Conservation (phyloP, 2,329 filamentous ascomycete genomes). For the Scedosporium dehoogii region DNA sequence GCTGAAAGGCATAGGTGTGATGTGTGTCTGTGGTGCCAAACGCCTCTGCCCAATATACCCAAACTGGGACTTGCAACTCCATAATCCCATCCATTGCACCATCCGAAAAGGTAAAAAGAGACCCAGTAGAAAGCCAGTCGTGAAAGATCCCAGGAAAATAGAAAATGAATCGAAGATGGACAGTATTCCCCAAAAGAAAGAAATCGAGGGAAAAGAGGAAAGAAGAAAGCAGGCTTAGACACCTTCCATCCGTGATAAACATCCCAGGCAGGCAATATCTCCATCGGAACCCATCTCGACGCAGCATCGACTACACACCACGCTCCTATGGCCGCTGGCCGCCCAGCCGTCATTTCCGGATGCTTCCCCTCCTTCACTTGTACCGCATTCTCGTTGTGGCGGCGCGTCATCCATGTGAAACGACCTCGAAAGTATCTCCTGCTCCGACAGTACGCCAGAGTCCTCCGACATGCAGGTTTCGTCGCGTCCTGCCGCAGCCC, state of each 20-base stretch:
- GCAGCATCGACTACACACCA: conserved; percentile 59
- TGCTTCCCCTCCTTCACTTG: not conserved
- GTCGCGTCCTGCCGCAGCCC: conserved; percentile 17
- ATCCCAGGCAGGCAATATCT: conserved; percentile 57
- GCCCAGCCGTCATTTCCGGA: conserved; percentile 23
- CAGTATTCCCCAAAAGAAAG: not conserved
- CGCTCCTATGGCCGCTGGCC: conserved; percentile 34
- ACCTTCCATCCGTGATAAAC: conserved; percentile 32
- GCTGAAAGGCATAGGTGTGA: too few species aligned
- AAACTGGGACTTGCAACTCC: too few species aligned
- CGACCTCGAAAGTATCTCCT: conserved; percentile 29
- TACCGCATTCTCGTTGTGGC: not conserved
- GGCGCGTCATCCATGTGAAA: conserved; percentile 40
- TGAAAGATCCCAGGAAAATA: too few species aligned
- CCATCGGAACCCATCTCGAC: conserved; percentile 55
- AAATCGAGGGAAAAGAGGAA: not conserved
- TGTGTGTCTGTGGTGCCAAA: too few species aligned
- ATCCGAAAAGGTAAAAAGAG: too few species aligned
- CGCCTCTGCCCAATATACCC: too few species aligned
- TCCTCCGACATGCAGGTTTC: conserved; percentile 32
- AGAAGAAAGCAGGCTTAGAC: conserved; percentile 15
- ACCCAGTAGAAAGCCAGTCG: not conserved
- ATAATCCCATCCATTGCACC: too few species aligned
- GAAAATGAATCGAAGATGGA: too few species aligned
- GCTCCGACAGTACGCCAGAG: conserved; percentile 17